phyloP scores from a whole-genome alignment of 306 rosid genomes.

The Castanea crenata region DNA sequence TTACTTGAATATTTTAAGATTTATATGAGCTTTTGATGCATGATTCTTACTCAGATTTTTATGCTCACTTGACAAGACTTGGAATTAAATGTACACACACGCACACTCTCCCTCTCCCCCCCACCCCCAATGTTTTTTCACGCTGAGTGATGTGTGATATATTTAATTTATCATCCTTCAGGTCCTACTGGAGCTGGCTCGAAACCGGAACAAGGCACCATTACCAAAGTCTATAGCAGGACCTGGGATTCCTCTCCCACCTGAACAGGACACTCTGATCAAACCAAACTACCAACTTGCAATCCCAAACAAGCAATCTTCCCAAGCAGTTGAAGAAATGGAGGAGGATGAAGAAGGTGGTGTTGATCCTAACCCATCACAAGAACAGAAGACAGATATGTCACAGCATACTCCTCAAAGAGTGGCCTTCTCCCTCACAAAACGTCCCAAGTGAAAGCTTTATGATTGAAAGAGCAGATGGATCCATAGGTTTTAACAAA shows the following conservation, averaged over 20 bases:
- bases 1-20: not conserved
- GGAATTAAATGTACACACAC: not conserved
- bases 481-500: not conserved
- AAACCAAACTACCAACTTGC: slow-evolving; percentile 79
- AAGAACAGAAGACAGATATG: slow-evolving; percentile 54
- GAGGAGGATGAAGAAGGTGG: slow-evolving; percentile 61
- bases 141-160: not conserved
- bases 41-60: slow-evolving; percentile 1
- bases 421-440: slow-evolving; percentile 72
- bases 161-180: slow-evolving; percentile 26
- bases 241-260: slow-evolving; percentile 74
- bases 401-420: slow-evolving; percentile 62
- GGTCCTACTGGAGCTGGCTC: slow-evolving; percentile 80
- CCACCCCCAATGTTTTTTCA: not conserved
- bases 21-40: not conserved
- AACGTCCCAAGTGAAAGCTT: slow-evolving; percentile 45
- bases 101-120: not conserved
- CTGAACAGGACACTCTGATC: slow-evolving; percentile 74
- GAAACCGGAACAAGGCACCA: slow-evolving; percentile 76
- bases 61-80: not conserved
- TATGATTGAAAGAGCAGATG: not conserved
- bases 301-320: slow-evolving; percentile 65
- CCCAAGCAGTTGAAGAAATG: slow-evolving; percentile 64
- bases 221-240: slow-evolving; percentile 65
- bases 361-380: slow-evolving; percentile 44